Conservation (phyloP, 495 filamentous ascomycete species). For the Umbilicaria muhlenbergii region DNA sequence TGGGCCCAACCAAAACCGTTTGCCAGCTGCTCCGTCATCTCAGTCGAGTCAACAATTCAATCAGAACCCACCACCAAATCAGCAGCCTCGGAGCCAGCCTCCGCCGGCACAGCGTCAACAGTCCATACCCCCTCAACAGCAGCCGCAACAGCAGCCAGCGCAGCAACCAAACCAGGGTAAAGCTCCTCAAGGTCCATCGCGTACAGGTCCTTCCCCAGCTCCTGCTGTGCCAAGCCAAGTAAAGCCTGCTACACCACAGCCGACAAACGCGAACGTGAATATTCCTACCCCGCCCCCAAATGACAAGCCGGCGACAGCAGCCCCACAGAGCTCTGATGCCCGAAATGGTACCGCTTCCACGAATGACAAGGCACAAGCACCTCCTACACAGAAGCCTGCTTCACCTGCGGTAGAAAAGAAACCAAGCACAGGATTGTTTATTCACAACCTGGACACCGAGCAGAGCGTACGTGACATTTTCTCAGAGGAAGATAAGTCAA, state of each 20-base stretch:
- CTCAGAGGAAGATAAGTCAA: conserved; percentile 60
- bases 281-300: conserved; percentile 12
- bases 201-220: conserved; percentile 29
- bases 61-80: conserved; percentile 20
- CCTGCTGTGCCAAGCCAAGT: conserved; percentile 29
- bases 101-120: conserved; percentile 13
- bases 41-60: conserved; percentile 16
- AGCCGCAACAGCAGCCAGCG: conserved; percentile 17
- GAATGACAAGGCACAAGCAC: conserved; percentile 8
- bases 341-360: conserved; percentile 7
- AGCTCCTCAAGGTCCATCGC: conserved; percentile 19
- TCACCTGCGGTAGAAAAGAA: conserved; percentile 30
- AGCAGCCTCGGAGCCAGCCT: conserved; percentile 18
- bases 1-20: conserved; percentile 13
- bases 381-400: conserved; percentile 19
- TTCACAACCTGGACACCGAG: conserved; percentile 61
- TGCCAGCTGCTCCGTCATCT: conserved; percentile 17
- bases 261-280: conserved; percentile 15
- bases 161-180: conserved; percentile 22
- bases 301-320: conserved; percentile 20
- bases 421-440: conserved; percentile 64
- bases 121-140: conserved; percentile 20
- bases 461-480: conserved; percentile 69
- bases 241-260: conserved; percentile 41
- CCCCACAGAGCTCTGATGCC: conserved; percentile 18